Base-by-base conservation (phyloP, 2,329 filamentous ascomycete genomes). In the Dendrostoma leiphaemia region DNA sequence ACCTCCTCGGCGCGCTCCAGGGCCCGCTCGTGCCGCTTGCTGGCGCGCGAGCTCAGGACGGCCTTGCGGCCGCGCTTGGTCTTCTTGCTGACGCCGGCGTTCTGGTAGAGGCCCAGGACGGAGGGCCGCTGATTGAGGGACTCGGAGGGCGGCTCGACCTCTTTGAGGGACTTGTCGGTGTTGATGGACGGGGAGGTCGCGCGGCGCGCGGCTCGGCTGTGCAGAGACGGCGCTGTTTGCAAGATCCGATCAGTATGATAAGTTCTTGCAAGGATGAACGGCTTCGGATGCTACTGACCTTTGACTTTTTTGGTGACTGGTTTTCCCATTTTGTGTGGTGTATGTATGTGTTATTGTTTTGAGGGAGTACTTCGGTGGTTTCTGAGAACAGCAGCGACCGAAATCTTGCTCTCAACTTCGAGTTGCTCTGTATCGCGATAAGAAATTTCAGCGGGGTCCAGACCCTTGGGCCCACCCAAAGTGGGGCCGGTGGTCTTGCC, bases 171-270 rank as follows among this genome's bases (percentile, higher is more conserved):
- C 71, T 89, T 89, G 76, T 90, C 86, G 40, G 82, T 81, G 71
- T 89, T 74, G 69, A 90, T 85, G 63, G 84, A 78, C 24, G 88
- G 86, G 4, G 86, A 88, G 15, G 83, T 83, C 44, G 85, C 88
- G 60, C 89, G 84, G 65, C 88, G 83, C 37, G 88, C 87, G 55
- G 87, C 88, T 60, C 89, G 86, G 50, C 89, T 92, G 74, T 86
- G 88, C 54, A 84, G 70, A 4, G 88, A 89, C 35, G 77, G 76
- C 51, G 74, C 85, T 89, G 65, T 21, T 15, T 19, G 13, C 7
- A n/a, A 7, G 4, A 15, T 17, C 15, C 13, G 35, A 28, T 15
- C 13, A 26, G 4, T 28, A 44, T 7, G 19, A 23, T 24, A 9
- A 17, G n/a, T 32, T 32, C 17, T 24, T 19, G 21, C 2, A n/a